Evolutionary conservation across 2,329 filamentous ascomycete species (phyloP), one percentile per base, ranked within the genome.

Genomic region (Ophiostoma sp.): DNA sequence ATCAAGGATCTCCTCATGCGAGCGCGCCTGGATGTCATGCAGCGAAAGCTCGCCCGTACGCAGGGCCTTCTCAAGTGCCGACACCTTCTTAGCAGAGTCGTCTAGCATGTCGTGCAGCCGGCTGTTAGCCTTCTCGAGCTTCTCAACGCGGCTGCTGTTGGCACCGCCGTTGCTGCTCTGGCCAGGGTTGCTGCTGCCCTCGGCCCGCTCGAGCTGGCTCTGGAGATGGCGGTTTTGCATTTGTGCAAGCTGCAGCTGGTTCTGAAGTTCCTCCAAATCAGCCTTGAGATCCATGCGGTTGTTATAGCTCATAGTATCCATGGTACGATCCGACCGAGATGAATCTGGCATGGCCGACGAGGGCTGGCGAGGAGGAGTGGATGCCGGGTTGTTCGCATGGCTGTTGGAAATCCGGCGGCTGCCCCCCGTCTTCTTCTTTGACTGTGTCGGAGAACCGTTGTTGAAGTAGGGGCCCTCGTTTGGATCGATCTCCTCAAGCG

Each of bases 161-260:
- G 41, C 38, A 45, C 9, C 60, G 55, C 63, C 62, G 47, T 36
- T 67, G 67, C 41, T 42, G 60, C 12, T 52, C 36, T 55, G n/a
- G 49, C 41, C 40, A 62, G 95, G 41, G 7, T 18, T n/a, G 7
- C n/a, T 89, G 55, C 94, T 90, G 68, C 87, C 81, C 42, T 74
- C 76, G 76, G 82, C 86, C 64, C 90, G 87, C 52, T 94, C 90
- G 58, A 97, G 81, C 76, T 97, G 93, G 75, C 87, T 93, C 76
- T 97, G 91, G 5, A 98, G 85, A 75, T 98, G 93, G 45, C 91
- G 88, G 78, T 97, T 97, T 74, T 96, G 91, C 92, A 98, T 97
- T 77, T 97, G 90, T 4, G 90, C 89, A 76, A 98, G 87, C 75
- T 98, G 94, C 66, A 98, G 85, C 76, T 97, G 92, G 76, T 96